Evolutionary conservation across 257 asterid genomes (phyloP).

Genomic region (Capsicum baccatum): DNA sequence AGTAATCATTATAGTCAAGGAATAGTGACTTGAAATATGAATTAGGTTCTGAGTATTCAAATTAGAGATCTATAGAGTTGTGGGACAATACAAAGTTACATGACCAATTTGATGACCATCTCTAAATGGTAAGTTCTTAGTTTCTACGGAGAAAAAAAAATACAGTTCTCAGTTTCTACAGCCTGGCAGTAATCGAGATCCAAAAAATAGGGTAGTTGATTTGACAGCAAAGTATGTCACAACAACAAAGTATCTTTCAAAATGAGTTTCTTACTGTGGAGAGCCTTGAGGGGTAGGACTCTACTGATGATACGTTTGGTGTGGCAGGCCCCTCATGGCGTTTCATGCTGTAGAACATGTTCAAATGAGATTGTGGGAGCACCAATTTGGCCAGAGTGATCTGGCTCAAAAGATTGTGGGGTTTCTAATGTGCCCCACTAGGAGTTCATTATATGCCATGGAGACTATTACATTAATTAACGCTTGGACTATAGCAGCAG

Average conservation of each 20-base stretch:
- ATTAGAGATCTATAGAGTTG: not conserved
- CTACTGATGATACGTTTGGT: not conserved
- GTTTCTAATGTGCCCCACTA: not conserved
- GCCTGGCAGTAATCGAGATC: too few relatives aligned
- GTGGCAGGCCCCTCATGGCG: not conserved
- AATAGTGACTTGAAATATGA: too few relatives aligned
- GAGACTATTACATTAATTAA: not conserved
- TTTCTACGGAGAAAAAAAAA: too few relatives aligned
- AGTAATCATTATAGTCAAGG: too few relatives aligned
- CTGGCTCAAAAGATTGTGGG: not conserved
- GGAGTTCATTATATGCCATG: not conserved
- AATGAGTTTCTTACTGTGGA: not conserved
- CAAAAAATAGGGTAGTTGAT: not conserved
- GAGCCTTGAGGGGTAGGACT: not conserved
- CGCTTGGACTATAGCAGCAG: not conserved
- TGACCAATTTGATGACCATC: not conserved
- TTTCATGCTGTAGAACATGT: not conserved
- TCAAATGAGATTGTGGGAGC: conserved; percentile 14
- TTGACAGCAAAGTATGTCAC: not conserved
- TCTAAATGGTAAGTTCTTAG: not conserved
- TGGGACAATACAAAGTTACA: not conserved
- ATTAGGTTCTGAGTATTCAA: too few relatives aligned
- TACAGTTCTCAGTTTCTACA: not conserved
- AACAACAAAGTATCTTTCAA: not conserved
- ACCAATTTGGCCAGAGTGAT: not conserved